Evolutionary conservation across 495 filamentous ascomycete species (phyloP).

Genomic region (Xylaria cubensis): DNA sequence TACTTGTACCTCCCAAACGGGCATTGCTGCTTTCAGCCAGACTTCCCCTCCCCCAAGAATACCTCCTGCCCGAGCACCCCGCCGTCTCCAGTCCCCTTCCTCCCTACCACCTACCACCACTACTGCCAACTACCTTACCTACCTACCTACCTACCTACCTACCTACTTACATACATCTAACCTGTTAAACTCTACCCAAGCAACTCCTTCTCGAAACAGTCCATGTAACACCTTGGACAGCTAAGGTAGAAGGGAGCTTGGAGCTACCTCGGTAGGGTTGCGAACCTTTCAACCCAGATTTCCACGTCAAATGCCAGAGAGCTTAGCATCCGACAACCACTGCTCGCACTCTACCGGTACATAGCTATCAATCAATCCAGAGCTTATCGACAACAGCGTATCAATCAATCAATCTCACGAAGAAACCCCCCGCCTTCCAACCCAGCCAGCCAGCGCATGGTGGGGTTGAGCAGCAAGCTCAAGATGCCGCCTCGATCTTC

Average conservation of each 20-base stretch:
- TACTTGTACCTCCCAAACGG: conserved; percentile 17
- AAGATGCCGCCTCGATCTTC: conserved; percentile 86
- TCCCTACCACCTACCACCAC: neutral
- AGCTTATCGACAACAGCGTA: conserved; percentile 44
- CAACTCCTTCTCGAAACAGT: conserved; percentile 48
- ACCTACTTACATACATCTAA: conserved; percentile 19
- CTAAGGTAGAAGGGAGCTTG: conserved; percentile 32
- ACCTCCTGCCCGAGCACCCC: neutral
- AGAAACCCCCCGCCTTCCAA: conserved; percentile 40
- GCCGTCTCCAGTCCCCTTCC: conserved; percentile 2
- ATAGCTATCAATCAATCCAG: conserved; percentile 34
- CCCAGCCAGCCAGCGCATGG: conserved; percentile 53
- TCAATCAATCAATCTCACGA: conserved; percentile 47
- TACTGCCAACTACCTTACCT: too few species aligned
- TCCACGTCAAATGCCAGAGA: conserved; percentile 33
- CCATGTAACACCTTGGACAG: conserved; percentile 51
- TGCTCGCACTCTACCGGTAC: conserved; percentile 12
- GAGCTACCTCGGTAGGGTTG: conserved; percentile 39
- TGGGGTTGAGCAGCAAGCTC: conserved; percentile 53
- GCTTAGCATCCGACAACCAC: conserved; percentile 22
- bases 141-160: conserved; percentile 4
- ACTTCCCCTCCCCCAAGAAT: conserved; percentile 20
- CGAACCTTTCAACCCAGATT: conserved; percentile 23
- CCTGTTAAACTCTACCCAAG: conserved; percentile 33
- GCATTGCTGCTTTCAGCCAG: conserved; percentile 33